Conservation (phyloP, 352 stramenopile genomes). For the Globisporangium yorkense region DNA sequence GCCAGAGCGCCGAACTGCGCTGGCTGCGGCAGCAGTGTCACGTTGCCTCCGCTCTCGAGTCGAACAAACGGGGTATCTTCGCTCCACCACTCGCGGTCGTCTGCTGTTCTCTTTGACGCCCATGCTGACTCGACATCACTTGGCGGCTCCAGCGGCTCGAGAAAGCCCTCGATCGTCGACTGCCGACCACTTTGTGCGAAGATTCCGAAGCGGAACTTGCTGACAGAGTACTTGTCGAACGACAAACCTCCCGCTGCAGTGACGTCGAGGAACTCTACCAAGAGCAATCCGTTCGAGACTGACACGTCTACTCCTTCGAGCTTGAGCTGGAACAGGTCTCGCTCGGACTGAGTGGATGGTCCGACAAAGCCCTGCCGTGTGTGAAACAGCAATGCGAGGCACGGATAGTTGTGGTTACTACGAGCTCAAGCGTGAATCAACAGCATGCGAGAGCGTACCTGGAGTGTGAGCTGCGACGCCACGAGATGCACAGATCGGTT, state of each 20-base stretch:
- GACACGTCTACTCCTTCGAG: slow-evolving; percentile 33
- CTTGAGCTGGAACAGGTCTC: slow-evolving; percentile 30
- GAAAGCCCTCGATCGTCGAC: slow-evolving; percentile 36
- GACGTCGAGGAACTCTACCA: slow-evolving; percentile 33
- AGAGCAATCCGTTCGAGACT: slow-evolving; percentile 41
- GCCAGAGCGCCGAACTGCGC: slow-evolving; percentile 38
- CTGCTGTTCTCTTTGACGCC: background rate
- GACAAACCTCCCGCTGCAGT: slow-evolving; percentile 21
- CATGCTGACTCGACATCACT: background rate
- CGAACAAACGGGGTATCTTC: slow-evolving; percentile 16
- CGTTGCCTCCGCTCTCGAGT: slow-evolving; percentile 26
- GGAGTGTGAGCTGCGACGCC: slow-evolving; percentile 39
- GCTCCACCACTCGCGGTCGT: background rate
- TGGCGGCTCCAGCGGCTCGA: slow-evolving; percentile 24
- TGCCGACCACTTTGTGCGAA: slow-evolving; percentile 22
- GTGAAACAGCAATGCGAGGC: too few species aligned
- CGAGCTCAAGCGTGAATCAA: background rate
- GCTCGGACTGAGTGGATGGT: slow-evolving; percentile 32
- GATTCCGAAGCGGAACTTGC: slow-evolving; percentile 47
- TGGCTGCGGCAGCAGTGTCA: slow-evolving; percentile 41
- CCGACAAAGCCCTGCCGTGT: slow-evolving; percentile 37
- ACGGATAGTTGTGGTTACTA: background rate
- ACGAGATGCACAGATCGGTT: slow-evolving; percentile 26
- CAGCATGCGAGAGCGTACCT: slow-evolving; percentile 16
- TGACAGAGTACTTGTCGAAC: slow-evolving; percentile 65